Percentiles rank a stretch among this genome's conserved stretches.
Conservation (phyloP, 148 eudicot species). For the Vaccinium vitisidaea region DNA sequence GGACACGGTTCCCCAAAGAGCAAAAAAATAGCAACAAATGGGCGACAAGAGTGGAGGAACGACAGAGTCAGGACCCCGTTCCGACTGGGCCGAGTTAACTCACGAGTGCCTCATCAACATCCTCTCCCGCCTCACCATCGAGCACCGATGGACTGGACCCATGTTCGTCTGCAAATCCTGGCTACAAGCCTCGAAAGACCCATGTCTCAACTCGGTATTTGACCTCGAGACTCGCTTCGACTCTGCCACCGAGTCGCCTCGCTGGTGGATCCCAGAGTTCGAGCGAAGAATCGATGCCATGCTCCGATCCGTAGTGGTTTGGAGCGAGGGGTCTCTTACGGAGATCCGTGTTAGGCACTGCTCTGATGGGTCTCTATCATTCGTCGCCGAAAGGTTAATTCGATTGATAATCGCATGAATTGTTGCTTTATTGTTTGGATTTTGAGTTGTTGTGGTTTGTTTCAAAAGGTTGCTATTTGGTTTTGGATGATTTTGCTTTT, state of each 20-base stretch:
- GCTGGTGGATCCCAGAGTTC: conserved; percentile 75
- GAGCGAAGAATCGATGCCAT: conserved; percentile 62
- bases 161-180: conserved; percentile 83
- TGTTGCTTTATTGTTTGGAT: background rate
- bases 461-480: background rate
- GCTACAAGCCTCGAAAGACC: conserved; percentile 66
- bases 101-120: conserved; percentile 74
- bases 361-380: conserved; percentile 62
- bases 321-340: conserved; percentile 56
- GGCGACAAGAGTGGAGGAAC: conserved; percentile 13
- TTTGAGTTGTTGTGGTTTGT: background rate
- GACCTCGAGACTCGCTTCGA: conserved; percentile 69
- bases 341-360: conserved; percentile 79
- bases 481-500: background rate
- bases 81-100: conserved; percentile 84
- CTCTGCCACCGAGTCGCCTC: conserved; percentile 56
- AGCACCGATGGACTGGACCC: conserved; percentile 62
- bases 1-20: background rate
- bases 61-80: conserved; percentile 22
- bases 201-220: conserved; percentile 51
- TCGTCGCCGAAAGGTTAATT: conserved; percentile 60
- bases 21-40: conserved; percentile 8
- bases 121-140: conserved; percentile 59
- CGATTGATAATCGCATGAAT: background rate
- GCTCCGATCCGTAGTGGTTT: conserved; percentile 53